Percentiles rank a stretch among this genome's conserved stretches.
These are phyloP conservation scores for Aureobasidium sp. DNA, from an alignment of 2,329 filamentous ascomycete species.

Conservation along the genomic window DNA sequence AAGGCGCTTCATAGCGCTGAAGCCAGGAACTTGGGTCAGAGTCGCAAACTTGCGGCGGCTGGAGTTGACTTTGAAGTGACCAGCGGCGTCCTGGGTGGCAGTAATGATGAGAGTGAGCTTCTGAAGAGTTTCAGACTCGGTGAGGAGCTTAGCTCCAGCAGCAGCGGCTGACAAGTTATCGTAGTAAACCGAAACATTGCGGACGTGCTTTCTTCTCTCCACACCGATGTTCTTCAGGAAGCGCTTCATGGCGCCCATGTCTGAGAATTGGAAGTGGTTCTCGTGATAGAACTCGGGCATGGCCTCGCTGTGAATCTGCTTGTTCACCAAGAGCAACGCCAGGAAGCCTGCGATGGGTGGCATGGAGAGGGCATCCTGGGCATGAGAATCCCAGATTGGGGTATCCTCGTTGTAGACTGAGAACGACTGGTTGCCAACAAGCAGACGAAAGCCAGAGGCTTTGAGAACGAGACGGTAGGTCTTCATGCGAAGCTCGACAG, in stretches of 20 bases:
- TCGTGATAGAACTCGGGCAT: constrained; percentile 16
- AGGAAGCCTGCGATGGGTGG: neutral
- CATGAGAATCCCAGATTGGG: neutral
- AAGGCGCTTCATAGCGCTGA: neutral
- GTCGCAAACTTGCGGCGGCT: neutral
- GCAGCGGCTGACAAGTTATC: neutral
- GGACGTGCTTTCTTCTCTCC: neutral
- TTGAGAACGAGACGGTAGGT: neutral
- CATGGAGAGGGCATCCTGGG: neutral
- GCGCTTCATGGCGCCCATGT: neutral
- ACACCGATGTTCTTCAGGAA: neutral
- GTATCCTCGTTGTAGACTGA: neutral
- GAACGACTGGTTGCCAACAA: neutral
- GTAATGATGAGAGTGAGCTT: neutral
- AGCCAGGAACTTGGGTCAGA: neutral
- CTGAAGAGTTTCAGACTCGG: neutral
- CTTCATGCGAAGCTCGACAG: neutral
- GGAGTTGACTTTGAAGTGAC: neutral
- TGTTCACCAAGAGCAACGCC: constrained; percentile 18
- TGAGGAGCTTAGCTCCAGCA: neutral
- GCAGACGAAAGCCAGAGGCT: neutral
- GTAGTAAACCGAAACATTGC: neutral
- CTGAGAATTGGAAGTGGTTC: constrained; percentile 16
- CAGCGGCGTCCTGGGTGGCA: neutral
- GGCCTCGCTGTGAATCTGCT: constrained; percentile 19